phyloP scores from a whole-genome alignment of 805 yeast genomes.

The Lachancea lanzarotensis region DNA sequence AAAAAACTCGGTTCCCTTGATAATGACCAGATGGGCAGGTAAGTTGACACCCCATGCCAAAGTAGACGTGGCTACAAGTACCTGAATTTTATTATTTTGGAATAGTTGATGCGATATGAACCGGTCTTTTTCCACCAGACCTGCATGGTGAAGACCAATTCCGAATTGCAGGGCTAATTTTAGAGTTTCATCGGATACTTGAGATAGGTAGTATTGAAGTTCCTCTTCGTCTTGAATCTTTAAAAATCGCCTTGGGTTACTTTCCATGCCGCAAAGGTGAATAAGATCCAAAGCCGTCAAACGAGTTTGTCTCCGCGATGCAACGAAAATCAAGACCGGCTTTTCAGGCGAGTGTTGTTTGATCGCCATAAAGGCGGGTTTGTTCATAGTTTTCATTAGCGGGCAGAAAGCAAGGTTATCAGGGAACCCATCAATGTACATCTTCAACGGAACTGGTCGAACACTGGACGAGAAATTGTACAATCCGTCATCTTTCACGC shows the following conservation, averaged over 20 bases:
- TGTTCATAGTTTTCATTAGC: constrained; percentile 56
- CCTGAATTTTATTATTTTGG: constrained; percentile 74
- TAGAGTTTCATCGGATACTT: constrained; percentile 81
- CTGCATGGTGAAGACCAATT: constrained; percentile 95
- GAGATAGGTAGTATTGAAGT: constrained; percentile 72
- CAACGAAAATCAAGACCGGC: constrained; percentile 94
- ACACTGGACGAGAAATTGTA: constrained; percentile 89
- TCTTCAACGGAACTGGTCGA: constrained; percentile 90
- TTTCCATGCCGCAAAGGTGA: constrained; percentile 59
- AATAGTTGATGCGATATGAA: constrained; percentile 84
- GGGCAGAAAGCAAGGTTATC: constrained; percentile 76
- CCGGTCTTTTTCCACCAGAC: constrained; percentile 85
- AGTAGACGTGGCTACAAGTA: constrained; percentile 91
- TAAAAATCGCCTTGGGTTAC: constrained; percentile 58
- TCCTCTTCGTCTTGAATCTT: constrained; percentile 68
- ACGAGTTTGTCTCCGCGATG: constrained; percentile 88
- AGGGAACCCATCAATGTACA: constrained; percentile 79
- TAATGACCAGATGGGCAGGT: constrained; percentile 97
- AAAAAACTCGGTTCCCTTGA: constrained; percentile 94
- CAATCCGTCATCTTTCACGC: constrained; percentile 85
- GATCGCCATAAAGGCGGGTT: constrained; percentile 87
- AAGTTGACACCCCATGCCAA: constrained; percentile 99
- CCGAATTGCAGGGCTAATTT: constrained; percentile 68
- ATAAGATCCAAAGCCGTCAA: constrained; percentile 74
- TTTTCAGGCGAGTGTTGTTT: constrained; percentile 88